Percentiles rank a stretch among this genome's conserved stretches.
These are phyloP conservation scores for Thinopyrum elongatum DNA, from an alignment of 176 grass and related monocot genomes.

Conservation along the genomic window DNA sequence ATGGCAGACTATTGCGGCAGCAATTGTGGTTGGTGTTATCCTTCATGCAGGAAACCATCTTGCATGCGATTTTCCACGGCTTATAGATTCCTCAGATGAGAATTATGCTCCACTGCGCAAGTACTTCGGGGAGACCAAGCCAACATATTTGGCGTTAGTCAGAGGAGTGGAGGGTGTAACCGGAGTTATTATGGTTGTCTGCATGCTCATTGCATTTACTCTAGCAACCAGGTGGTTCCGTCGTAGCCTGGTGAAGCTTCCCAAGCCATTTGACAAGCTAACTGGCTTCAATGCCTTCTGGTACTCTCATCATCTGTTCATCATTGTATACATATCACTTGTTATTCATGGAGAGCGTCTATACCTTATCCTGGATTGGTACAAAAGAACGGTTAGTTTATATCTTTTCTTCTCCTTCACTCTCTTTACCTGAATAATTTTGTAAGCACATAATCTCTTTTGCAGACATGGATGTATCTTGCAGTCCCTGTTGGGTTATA, in stretches of 20 bases:
- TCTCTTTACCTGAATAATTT: conserved; percentile 8
- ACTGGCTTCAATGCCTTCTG: conserved; percentile 98
- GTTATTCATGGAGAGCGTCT: conserved; percentile 76
- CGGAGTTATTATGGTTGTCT: conserved; percentile 87
- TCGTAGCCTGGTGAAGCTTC: conserved; percentile 78
- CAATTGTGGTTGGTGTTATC: conserved; percentile 82
- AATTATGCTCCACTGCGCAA: conserved; percentile 47
- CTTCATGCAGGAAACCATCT: conserved; percentile 80
- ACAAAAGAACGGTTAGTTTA: conserved; percentile 71
- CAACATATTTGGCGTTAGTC: conserved; percentile 64
- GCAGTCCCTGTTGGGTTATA: conserved; percentile 80
- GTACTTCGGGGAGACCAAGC: conserved; percentile 60
- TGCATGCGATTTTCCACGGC: conserved; percentile 83
- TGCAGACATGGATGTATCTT: conserved; percentile 99
- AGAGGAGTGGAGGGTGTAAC: conserved; percentile 71
- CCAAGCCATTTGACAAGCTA: conserved; percentile 85
- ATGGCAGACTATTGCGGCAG: conserved; percentile 84
- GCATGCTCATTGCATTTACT: conserved; percentile 82
- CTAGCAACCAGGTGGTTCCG: conserved; percentile 96
- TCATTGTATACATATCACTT: conserved; percentile 78
- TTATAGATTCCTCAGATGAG: conserved; percentile 51
- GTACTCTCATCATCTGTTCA: conserved; percentile 96
- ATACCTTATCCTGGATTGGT: conserved; percentile 80
- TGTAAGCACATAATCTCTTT: conserved; percentile 11
- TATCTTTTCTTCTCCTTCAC: conserved; percentile 6